These are phyloP conservation scores for Lyophyllum shimeji DNA, from an alignment of 768 basidiomycete species.

Conservation along the genomic window DNA sequence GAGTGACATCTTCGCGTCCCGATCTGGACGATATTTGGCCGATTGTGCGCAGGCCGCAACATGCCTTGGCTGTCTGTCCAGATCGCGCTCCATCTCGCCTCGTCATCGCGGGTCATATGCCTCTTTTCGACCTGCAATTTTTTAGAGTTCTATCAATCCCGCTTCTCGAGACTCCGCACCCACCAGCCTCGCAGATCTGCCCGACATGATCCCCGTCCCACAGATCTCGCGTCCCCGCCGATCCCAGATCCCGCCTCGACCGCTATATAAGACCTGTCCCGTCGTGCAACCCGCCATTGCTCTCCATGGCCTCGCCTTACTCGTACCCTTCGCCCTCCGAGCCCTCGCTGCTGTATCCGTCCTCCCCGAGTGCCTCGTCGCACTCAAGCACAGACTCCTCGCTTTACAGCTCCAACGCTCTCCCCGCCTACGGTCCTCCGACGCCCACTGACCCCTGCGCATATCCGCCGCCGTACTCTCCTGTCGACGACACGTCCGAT, in stretches of 20 bases:
- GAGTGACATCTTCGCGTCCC: no score
- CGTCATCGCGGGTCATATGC: not conserved
- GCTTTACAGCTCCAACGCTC: conserved; percentile 1
- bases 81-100: not conserved
- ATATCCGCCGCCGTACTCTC: conserved; percentile 4
- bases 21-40: no score
- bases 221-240: conserved; percentile 18
- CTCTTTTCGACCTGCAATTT: not conserved
- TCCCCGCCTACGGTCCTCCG: conserved; percentile 5
- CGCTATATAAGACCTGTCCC: conserved; percentile 3
- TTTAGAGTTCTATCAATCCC: no score
- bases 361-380: conserved; percentile 10
- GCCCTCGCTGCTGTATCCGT: conserved; percentile 8
- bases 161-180: no score
- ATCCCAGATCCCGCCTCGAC: no score
- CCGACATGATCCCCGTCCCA: conserved; percentile 8
- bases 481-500: not conserved
- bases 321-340: not conserved
- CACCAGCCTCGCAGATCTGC: conserved; percentile 14
- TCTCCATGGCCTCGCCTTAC: conserved; percentile 12
- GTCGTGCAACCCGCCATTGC: no score
- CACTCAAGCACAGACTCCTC: conserved; percentile 5
- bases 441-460: not conserved
- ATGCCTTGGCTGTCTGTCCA: no score
- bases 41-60: no score